Base-by-base conservation (phyloP, 805 yeast species). In the Maudiozyma turicensis region DNA sequence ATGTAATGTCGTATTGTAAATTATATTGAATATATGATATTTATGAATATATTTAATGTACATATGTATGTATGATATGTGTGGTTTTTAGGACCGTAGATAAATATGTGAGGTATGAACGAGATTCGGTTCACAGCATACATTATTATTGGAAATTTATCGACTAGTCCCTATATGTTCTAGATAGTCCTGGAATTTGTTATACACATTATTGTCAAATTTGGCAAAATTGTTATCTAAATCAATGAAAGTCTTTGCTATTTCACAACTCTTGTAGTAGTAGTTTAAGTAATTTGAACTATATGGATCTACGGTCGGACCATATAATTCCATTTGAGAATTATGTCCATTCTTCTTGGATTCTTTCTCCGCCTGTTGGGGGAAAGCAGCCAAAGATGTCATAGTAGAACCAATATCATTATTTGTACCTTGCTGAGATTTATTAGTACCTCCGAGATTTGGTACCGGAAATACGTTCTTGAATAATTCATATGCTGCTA, bases 401-500 rank as follows among this genome's bases (percentile, higher is more conserved):
- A 61, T 55, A 1, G 61, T 52, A 1, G 60, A 52, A 3, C 66
- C 65, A 9, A 58, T 56, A 32, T 55, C 60, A n/a, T 13, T 39
- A 3, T 26, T 11, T 9, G 34, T n/a, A 5, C 32, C 38, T 11
- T 29, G 58, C 34, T 54, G 54, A 5, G 52, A 40, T 13, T 33
- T 5, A 8, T 26, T 34, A n/a, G 20, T 26, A 26, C 9, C 40
- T 15, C 26, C 34, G 32, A 40, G 8, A 38, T 37, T 40, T 28
- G 50, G 50, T 15, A 48, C 38, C 6, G 59, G 56, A 41, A 55
- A 51, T 9, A 53, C 41, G 48, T 52, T 54, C 65, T 91, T 95
- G 67, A 91, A 81, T 34, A 93, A 68, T 68, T 91, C 99, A 69
- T 93, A 91, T 29, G 96, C 90, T n/a, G 98, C 98, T 60, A 91